Evolutionary conservation across 83 land plant genomes (phyloP).

Genomic region (Diphasiastrum complanatum): DNA sequence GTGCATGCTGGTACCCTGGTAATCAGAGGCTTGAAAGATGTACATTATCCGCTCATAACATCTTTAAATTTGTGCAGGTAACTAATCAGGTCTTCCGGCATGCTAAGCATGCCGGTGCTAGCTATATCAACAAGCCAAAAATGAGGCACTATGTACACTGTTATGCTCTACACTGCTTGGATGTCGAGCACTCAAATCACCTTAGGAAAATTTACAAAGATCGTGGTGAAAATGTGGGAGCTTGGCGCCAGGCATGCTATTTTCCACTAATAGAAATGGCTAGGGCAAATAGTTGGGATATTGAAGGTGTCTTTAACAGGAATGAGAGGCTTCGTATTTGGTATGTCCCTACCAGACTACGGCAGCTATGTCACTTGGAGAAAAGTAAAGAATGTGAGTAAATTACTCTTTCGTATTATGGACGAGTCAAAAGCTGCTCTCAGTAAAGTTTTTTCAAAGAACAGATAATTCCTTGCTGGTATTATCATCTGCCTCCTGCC

Average conservation of each 20-base stretch:
- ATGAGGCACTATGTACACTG: slow-evolving; percentile 98
- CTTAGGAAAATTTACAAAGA: slow-evolving; percentile 74
- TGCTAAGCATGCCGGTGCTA: slow-evolving; percentile 89
- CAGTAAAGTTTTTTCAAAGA: too few species aligned
- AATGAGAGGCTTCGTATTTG: slow-evolving; percentile 86
- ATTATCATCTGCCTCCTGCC: too few species aligned
- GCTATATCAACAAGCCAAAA: slow-evolving; percentile 97
- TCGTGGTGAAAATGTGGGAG: slow-evolving; percentile 91
- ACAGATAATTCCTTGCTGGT: too few species aligned
- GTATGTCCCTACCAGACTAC: slow-evolving; percentile 92
- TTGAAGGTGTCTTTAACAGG: slow-evolving; percentile 79
- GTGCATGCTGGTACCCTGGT: too few species aligned
- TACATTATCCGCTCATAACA: background rate
- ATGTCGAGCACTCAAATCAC: slow-evolving; percentile 67
- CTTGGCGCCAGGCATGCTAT: slow-evolving; percentile 96
- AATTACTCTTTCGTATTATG: too few species aligned
- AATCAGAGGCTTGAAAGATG: background rate
- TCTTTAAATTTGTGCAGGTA: slow-evolving; percentile 41
- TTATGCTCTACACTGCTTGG: slow-evolving; percentile 92
- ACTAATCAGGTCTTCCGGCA: slow-evolving; percentile 93
- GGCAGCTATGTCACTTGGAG: slow-evolving; percentile 87
- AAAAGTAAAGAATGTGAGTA: slow-evolving; percentile 37
- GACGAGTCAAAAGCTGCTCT: too few species aligned
- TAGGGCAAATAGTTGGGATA: slow-evolving; percentile 79
- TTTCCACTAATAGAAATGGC: slow-evolving; percentile 79